Conservation (phyloP, 768 basidiomycete genomes). For the Pleurotus eryngii region DNA sequence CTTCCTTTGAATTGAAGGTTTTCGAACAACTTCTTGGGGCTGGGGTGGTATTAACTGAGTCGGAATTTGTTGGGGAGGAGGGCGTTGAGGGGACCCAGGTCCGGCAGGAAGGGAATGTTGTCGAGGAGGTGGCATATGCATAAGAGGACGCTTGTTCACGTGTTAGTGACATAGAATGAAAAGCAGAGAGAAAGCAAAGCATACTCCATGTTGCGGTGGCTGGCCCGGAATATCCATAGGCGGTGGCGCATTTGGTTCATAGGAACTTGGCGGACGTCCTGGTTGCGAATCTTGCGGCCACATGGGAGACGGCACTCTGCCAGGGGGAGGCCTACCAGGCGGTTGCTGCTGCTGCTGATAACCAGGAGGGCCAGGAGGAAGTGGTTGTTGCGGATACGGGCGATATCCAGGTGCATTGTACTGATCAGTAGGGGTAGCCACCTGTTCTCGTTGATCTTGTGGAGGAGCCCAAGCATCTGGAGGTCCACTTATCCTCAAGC, state of each 20-base stretch:
- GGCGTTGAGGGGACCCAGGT: constrained; percentile 1
- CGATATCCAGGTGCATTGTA: neutral
- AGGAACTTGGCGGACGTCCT: constrained; percentile 26
- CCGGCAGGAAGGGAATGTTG: constrained; percentile 1
- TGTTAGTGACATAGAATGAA: constrained; percentile 5
- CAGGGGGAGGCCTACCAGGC: constrained; percentile 38
- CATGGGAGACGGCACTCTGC: constrained; percentile 39
- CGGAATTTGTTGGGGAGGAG: constrained; percentile 27
- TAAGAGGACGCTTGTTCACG: constrained; percentile 20
- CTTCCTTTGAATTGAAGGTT: constrained; percentile 64
- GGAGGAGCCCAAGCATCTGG: constrained; percentile 30
- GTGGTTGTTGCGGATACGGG: neutral
- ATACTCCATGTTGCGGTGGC: constrained; percentile 1
- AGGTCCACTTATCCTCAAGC: constrained; percentile 39
- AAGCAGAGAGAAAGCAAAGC: neutral
- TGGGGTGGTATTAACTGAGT: constrained; percentile 31
- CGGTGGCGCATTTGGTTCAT: constrained; percentile 24
- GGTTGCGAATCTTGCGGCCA: constrained; percentile 40
- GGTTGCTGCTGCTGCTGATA: constrained; percentile 31
- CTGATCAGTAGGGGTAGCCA: constrained; percentile 28
- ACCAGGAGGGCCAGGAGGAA: constrained; percentile 26
- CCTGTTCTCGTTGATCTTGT: constrained; percentile 31
- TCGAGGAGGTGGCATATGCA: constrained; percentile 17
- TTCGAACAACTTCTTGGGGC: constrained; percentile 36
- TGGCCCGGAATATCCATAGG: neutral